Conservation (phyloP, 1,284 basidiomycete species). For the Trichosporon faecale region DNA sequence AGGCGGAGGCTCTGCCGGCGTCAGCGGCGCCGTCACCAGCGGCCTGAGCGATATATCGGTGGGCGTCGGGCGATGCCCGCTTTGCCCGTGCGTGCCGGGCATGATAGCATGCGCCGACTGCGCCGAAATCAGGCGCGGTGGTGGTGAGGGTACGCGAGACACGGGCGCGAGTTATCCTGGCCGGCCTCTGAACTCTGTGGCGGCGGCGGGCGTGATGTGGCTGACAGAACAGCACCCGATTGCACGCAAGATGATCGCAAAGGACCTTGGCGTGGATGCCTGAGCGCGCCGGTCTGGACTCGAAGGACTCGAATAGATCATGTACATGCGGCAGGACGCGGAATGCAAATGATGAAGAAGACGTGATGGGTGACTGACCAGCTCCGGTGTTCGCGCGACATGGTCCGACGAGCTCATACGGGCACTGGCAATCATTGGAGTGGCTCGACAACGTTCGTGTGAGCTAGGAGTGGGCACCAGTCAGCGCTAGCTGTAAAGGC, state of each 20-base stretch:
- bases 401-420: not conserved
- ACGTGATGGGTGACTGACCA: not conserved
- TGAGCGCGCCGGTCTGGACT: constrained; percentile 1
- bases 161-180: not conserved
- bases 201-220: not conserved
- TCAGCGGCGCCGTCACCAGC: not conserved
- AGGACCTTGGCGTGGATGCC: constrained; percentile 42
- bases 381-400: not conserved
- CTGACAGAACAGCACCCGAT: constrained; percentile 45
- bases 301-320: not conserved
- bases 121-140: not conserved
- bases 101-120: not conserved
- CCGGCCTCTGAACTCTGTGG: not conserved
- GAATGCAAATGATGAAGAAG: not conserved
- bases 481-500: too few species aligned
- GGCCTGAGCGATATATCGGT: not conserved
- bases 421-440: too few species aligned
- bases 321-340: not conserved
- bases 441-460: too few species aligned
- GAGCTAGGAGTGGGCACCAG: too few species aligned
- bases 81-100: not conserved
- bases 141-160: not conserved
- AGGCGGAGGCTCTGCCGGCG: not conserved
- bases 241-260: constrained; percentile 52
- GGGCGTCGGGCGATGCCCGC: not conserved